Percentiles rank a stretch among this genome's conserved stretches.
Evolutionary conservation across 2,329 filamentous ascomycete species (phyloP).

Genomic region (Diaporthe aspalathi): DNA sequence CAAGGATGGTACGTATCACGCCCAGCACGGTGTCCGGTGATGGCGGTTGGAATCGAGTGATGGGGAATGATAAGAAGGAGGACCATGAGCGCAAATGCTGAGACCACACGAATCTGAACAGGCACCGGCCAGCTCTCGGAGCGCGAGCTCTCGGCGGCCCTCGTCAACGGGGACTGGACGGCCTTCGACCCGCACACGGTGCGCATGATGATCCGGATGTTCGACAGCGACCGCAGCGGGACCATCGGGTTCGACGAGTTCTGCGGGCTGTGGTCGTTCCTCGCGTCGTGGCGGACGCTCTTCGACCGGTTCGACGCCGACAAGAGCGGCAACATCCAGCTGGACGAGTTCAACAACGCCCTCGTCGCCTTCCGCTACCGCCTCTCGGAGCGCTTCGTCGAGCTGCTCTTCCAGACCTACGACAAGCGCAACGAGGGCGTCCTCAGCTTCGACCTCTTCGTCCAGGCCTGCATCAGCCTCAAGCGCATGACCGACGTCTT

Average conservation of each 20-base stretch:
- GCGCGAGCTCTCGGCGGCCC: conserved; percentile 84
- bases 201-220: conserved; percentile 99
- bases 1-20: conserved; percentile 73
- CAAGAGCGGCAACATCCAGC: conserved; percentile 84
- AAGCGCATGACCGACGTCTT: conserved; percentile 99
- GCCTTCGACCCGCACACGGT: conserved; percentile 93
- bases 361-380: conserved; percentile 94
- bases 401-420: conserved; percentile 87
- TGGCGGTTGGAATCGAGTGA: too few species aligned
- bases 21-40: background rate
- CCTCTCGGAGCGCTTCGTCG: conserved; percentile 84
- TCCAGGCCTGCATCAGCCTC: conserved; percentile 95
- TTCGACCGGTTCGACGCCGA: conserved; percentile 97
- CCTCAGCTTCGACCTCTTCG: conserved; percentile 95
- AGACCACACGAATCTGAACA: conserved; percentile 45
- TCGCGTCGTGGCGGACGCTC: conserved; percentile 91
- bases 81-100: background rate
- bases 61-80: background rate
- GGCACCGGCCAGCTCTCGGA: conserved; percentile 87
- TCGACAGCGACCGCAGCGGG: conserved; percentile 89
- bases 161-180: conserved; percentile 97
- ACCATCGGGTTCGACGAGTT: conserved; percentile 97
- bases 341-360: conserved; percentile 89
- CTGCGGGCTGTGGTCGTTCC: conserved; percentile 94
- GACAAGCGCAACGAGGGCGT: conserved; percentile 78